Evolutionary conservation across 1,284 basidiomycete species (phyloP).

Genomic region (Pyrrhoderma lamaoense): DNA sequence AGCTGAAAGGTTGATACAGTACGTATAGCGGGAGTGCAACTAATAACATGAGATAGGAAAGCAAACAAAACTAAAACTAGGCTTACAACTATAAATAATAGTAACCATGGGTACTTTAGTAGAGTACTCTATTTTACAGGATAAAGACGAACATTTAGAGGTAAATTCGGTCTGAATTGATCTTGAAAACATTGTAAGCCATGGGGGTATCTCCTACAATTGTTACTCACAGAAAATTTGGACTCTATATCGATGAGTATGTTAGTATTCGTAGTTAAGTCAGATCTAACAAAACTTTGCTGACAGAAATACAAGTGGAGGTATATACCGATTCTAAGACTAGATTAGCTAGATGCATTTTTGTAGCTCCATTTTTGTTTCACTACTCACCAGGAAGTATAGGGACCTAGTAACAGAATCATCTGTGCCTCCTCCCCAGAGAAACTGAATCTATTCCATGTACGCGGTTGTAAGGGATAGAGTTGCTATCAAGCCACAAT

Average conservation of each 20-base stretch:
- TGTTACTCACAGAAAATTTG: constrained; percentile 15
- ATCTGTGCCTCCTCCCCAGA: constrained; percentile 11
- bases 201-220: too few species aligned
- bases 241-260: constrained; percentile 1
- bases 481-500: neutral
- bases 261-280: neutral
- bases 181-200: constrained; percentile 10
- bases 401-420: constrained; percentile 12
- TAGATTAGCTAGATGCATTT: too few species aligned
- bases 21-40: constrained; percentile 16
- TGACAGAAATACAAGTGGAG: constrained; percentile 15
- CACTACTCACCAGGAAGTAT: constrained; percentile 15
- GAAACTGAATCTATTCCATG: constrained; percentile 10
- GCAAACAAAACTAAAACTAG: neutral
- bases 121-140: neutral
- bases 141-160: constrained; percentile 11
- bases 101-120: too few species aligned
- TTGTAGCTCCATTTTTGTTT: neutral
- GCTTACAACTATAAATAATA: constrained; percentile 14
- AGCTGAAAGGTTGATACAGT: constrained; percentile 11
- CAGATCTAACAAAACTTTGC: neutral
- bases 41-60: neutral
- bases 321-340: constrained; percentile 17
- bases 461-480: too few species aligned
- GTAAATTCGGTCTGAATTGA: constrained; percentile 1